Evolutionary conservation across 2,329 filamentous ascomycete genomes (phyloP), one percentile per base, ranked within the genome.

Genomic region (Hortaea sp.): DNA sequence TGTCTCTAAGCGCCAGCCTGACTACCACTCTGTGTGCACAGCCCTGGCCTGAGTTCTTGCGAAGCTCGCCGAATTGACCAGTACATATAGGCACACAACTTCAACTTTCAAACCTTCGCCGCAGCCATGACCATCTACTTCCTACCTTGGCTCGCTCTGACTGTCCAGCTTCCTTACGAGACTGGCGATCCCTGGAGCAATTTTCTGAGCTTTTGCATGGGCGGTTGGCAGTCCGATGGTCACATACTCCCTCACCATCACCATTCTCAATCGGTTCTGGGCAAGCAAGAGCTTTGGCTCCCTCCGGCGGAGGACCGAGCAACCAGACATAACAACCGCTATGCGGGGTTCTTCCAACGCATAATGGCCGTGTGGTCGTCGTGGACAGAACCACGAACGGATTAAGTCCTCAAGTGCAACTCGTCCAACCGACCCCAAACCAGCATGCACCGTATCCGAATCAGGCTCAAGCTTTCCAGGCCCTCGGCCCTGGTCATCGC

Each of bases 141-240:
- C 12, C 45, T 58, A 3, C 54, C 56, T 5, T 58, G 53, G 53
- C 47, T 58, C 20, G 50, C 51, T 27, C 44, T 57, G 7, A 53
- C 51, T 2, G 56, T 53, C 1, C 55, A 58, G 43, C 46, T 58
- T 1, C 53, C 56, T 4, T 58, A 53, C 48, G 56, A 58, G 47
- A 51, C 53, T 1, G 40, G 43, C n/a, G 44, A 51, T n/a, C 45
- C 45, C 13, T 56, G 45, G 44, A 49, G 49, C 34, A 57, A 58
- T 38, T 28, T 52, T 7, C 45, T 58, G 42, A 50, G 47, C 12
- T 51, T 56, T 29, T 56, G 52, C 42, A 43, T 56, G 4, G 4
- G 43, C 49, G 4, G 46, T 58, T 20, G 53, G 55, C 4, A 56
- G 53, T n/a, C 56, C 55, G 1, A 48, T 58, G 7, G 49, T 55